These are phyloP conservation scores for Xylariales sp. DNA, from an alignment of 2,329 filamentous ascomycete genomes.

Conservation along the genomic window DNA sequence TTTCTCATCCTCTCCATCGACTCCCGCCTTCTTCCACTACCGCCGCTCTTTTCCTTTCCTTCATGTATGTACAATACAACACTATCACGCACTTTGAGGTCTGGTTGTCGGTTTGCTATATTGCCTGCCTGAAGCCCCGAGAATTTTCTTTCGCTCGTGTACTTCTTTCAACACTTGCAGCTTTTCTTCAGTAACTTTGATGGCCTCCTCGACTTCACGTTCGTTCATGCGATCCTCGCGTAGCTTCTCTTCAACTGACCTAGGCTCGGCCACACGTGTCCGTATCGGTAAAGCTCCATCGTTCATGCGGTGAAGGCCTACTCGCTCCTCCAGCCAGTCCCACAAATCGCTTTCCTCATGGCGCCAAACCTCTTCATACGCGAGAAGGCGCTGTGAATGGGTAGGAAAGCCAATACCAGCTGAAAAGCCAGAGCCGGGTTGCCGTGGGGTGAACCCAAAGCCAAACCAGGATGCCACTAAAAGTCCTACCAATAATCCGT, in stretches of 20 bases:
- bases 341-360: constrained; percentile 84
- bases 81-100: too few relatives aligned
- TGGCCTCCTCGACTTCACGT: constrained; percentile 73
- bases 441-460: constrained; percentile 44
- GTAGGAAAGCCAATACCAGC: constrained; percentile 34
- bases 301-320: constrained; percentile 62
- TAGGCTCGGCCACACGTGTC: constrained; percentile 47
- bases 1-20: too few relatives aligned
- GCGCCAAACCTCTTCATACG: constrained; percentile 92
- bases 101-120: constrained; percentile 4
- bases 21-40: too few relatives aligned
- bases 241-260: constrained; percentile 56
- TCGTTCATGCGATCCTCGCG: constrained; percentile 62
- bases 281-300: constrained; percentile 34
- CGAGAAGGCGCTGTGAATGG: constrained; percentile 65
- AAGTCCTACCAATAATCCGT: constrained; percentile 68
- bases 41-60: too few relatives aligned
- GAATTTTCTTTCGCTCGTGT: constrained; percentile 51
- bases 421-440: constrained; percentile 30
- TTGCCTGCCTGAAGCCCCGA: background rate
- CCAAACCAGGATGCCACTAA: constrained; percentile 73
- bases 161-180: constrained; percentile 72
- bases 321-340: constrained; percentile 88
- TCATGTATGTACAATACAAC: too few relatives aligned
- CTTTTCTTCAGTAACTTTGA: constrained; percentile 81